These are phyloP conservation scores for Clarireedia homoeocarpa DNA, from an alignment of 2,329 filamentous ascomycete species.

Conservation along the genomic window DNA sequence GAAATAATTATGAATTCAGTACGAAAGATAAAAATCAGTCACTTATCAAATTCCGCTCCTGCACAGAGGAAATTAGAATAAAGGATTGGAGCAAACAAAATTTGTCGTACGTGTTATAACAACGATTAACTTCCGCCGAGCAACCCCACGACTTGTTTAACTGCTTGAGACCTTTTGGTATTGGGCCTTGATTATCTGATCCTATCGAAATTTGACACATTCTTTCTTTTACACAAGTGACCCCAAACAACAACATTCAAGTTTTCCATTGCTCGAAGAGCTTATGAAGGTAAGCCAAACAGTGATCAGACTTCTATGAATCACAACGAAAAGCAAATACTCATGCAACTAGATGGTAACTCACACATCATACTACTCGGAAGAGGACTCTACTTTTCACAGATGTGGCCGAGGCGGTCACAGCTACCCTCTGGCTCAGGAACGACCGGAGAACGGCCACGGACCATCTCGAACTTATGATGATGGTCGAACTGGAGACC, in stretches of 20 bases:
- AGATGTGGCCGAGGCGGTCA: constrained; percentile 18
- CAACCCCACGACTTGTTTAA: constrained; percentile 12
- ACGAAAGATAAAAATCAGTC: neutral
- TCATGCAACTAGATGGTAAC: constrained; percentile 12
- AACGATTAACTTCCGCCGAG: constrained; percentile 15
- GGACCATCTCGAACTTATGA: constrained; percentile 15
- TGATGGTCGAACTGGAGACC: constrained; percentile 18
- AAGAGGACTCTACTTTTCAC: constrained; percentile 22
- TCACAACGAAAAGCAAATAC: neutral
- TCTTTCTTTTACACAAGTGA: constrained; percentile 11
- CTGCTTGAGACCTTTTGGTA: constrained; percentile 6
- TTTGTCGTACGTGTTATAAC: constrained; percentile 18
- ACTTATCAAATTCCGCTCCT: neutral
- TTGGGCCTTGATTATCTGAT: constrained; percentile 8
- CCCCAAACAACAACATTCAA: constrained; percentile 1
- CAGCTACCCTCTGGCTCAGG: constrained; percentile 23
- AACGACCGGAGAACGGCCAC: constrained; percentile 13
- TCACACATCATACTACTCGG: constrained; percentile 16
- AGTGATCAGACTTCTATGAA: neutral
- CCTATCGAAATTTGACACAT: constrained; percentile 10
- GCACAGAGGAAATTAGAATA: neutral
- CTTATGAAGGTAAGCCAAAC: constrained; percentile 5
- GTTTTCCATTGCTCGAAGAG: neutral
- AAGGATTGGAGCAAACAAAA: constrained; percentile 14
- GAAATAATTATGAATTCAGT: no score